phyloP scores from a whole-genome alignment of 1,139 yeast species.

The Zhuliangozyma parablackwelliae region DNA sequence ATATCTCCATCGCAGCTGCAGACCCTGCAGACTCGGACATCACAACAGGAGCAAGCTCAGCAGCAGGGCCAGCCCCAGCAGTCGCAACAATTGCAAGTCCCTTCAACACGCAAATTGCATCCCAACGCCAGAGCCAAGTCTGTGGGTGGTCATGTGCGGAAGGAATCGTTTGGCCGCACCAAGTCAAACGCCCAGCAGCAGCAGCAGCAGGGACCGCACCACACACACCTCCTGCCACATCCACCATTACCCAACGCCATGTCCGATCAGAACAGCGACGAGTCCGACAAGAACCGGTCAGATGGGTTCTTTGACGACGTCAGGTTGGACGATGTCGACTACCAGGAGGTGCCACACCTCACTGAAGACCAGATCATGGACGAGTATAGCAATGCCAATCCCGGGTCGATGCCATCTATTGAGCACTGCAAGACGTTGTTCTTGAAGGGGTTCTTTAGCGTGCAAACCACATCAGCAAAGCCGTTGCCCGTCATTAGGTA shows the following conservation, averaged over 20 bases:
- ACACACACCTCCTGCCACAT: slow-evolving; percentile 14
- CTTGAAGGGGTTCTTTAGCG: slow-evolving; percentile 91
- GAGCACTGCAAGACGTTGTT: slow-evolving; percentile 89
- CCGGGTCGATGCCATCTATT: slow-evolving; percentile 87
- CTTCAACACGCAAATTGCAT: slow-evolving; percentile 38
- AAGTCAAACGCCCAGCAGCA: slow-evolving; percentile 15
- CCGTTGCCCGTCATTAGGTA: slow-evolving; percentile 86
- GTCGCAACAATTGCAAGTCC: neutral
- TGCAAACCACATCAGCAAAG: slow-evolving; percentile 91
- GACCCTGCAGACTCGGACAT: neutral
- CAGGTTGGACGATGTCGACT: slow-evolving; percentile 44
- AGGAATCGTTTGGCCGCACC: slow-evolving; percentile 43
- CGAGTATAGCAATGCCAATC: slow-evolving; percentile 65
- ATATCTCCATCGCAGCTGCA: slow-evolving; percentile 10
- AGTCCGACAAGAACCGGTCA: slow-evolving; percentile 25
- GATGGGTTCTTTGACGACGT: slow-evolving; percentile 68
- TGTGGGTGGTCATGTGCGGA: slow-evolving; percentile 71
- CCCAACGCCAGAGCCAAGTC: slow-evolving; percentile 90
- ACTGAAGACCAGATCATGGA: slow-evolving; percentile 64
- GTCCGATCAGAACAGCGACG: slow-evolving; percentile 44
- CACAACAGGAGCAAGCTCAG: neutral
- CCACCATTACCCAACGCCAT: slow-evolving; percentile 51
- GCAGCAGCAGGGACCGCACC: neutral
- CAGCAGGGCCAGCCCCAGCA: neutral
- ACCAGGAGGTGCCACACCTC: slow-evolving; percentile 35